Evolutionary conservation across 352 stramenopile species (phyloP), one percentile per base, ranked within the genome.

Genomic region (Globisporangium megalacanthum): DNA sequence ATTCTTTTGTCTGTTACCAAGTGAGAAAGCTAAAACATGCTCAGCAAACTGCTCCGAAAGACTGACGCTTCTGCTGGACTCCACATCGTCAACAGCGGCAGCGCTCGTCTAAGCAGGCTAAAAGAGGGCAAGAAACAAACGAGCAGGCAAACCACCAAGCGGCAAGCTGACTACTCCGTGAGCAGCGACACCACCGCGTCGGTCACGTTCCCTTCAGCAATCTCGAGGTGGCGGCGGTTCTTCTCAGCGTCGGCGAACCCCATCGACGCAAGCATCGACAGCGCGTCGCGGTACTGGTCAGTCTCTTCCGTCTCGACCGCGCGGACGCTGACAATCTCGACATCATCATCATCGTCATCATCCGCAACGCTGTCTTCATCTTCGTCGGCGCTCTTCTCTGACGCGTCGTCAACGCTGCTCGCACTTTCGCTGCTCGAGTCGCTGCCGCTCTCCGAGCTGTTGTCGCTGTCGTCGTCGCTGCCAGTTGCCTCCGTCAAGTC

Each of bases 221-320:
- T 37, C n/a, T 75, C 59, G 51, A 89, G 56, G 5, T 70, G 66
- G 8, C 57, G 62, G 20, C 72, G 60, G 62, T 87, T 88, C 41
- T 73, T 62, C 45, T 75, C 62, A n/a, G 55, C 45, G 44, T 89
- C 69, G 1, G 44, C 48, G 22, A 91, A 91, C 13, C 81, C 81
- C 81, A 91, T 91, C 20, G 68, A 62, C n/a, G 60, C 60, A 7
- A 91, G 61, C 57, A 79, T 47, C 10, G 45, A 56, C 15, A 89
- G 52, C 17, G 75, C 68, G 13, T 86, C 66, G 4, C 73, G 58
- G 36, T 68, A 84, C 13, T 65, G n/a, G 45, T 61, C 37, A 6
- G 63, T 59, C 44, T 54, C 50, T 9, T 53, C 46, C 35, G 20
- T 47, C 20, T 56, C 56, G 14, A 54, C 50, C 3, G 52, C 64